phyloP scores from a whole-genome alignment of 352 stramenopile genomes.

The Phytophthora multivora region DNA sequence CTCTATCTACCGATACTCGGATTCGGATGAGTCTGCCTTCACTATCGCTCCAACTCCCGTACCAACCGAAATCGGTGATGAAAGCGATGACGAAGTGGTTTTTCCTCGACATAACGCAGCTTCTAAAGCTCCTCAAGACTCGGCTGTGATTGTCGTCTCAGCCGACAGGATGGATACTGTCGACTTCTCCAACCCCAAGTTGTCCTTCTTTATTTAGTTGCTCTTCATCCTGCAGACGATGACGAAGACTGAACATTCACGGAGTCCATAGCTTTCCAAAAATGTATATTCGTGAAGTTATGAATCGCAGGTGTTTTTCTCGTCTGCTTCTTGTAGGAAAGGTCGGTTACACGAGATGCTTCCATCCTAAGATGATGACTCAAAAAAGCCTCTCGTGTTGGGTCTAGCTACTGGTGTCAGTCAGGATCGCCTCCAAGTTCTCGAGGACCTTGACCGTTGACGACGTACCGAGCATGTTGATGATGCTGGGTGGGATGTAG shows the following conservation, averaged over 20 bases:
- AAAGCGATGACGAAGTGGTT: conserved; percentile 5
- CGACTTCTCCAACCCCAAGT: conserved; percentile 46
- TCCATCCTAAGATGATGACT: not conserved
- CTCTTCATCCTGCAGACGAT: conserved; percentile 18
- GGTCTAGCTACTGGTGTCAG: conserved; percentile 14
- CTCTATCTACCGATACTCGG: conserved; percentile 14
- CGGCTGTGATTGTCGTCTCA: conserved; percentile 43
- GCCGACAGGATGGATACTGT: conserved; percentile 48
- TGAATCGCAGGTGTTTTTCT: conserved; percentile 6
- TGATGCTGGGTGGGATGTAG: conserved; percentile 79
- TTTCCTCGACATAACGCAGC: not conserved
- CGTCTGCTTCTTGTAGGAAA: conserved; percentile 19
- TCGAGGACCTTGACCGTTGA: conserved; percentile 83
- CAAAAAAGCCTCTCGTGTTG: not conserved
- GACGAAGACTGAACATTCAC: conserved; percentile 2
- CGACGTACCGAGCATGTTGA: conserved; percentile 87
- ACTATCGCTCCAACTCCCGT: conserved; percentile 16
- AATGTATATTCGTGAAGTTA: conserved; percentile 37
- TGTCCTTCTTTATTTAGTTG: conserved; percentile 52
- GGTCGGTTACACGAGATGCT: not conserved
- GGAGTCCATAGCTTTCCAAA: conserved; percentile 13
- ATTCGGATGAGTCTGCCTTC: conserved; percentile 31
- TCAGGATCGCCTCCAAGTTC: conserved; percentile 63
- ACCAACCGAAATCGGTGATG: conserved; percentile 10
- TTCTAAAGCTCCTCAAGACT: conserved; percentile 1